A percentile compares a stretch with the other conserved stretches of the same genome.
Conservation (phyloP, 2,329 filamentous ascomycete species). For the Xylaria hypoxylon region DNA sequence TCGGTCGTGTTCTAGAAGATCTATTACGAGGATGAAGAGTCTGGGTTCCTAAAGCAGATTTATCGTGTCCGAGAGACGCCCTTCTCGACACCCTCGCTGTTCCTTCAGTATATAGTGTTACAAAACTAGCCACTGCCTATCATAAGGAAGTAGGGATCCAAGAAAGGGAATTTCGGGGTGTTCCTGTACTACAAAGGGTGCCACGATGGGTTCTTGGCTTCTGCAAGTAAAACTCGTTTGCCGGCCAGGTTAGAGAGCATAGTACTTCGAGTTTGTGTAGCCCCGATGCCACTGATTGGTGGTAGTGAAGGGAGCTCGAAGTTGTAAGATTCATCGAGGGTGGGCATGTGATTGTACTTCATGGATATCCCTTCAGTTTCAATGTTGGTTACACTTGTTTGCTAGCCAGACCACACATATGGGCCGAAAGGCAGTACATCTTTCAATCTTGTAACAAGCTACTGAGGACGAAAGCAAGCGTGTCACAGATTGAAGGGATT, state of each 20-base stretch:
- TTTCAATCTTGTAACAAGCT: background rate
- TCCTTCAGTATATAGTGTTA: background rate
- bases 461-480: background rate
- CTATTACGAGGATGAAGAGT: background rate
- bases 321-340: background rate
- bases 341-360: background rate
- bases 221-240: background rate
- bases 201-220: background rate
- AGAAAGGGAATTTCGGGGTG: background rate
- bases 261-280: background rate
- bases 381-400: slow-evolving; percentile 12
- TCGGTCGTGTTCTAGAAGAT: background rate
- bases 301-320: background rate
- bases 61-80: background rate
- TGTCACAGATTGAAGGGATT: slow-evolving; percentile 7
- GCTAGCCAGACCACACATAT: background rate
- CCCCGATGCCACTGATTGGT: too few species aligned
- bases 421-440: slow-evolving; percentile 15
- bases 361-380: background rate
- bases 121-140: background rate
- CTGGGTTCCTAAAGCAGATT: background rate
- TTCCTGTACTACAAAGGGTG: background rate
- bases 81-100: background rate
- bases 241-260: background rate
- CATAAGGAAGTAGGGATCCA: background rate